Percentiles rank a stretch among this genome's conserved stretches.
Evolutionary conservation across 306 rosid genomes (phyloP).

Genomic region (Carpinus viminea): DNA sequence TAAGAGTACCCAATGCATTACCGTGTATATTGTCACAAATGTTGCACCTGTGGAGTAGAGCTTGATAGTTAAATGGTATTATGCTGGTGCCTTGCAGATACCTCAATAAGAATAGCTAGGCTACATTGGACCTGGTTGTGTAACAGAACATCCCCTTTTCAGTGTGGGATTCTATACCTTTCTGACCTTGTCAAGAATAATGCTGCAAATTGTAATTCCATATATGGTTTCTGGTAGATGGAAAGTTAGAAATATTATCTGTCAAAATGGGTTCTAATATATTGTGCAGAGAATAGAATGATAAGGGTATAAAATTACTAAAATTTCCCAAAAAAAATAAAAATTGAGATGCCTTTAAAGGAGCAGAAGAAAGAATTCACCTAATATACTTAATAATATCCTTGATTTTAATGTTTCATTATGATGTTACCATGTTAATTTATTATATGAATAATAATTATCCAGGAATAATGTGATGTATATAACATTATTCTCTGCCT

Average conservation of each 20-base stretch:
- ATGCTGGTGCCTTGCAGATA: not conserved
- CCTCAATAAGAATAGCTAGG: not conserved
- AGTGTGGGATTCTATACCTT: not conserved
- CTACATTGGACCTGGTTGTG: not conserved
- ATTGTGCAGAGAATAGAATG: not conserved
- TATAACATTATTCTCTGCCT: not conserved
- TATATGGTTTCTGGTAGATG: not conserved
- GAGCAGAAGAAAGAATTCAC: not conserved
- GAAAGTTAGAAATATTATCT: not conserved
- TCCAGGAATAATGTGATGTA: not conserved
- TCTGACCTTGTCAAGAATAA: not conserved
- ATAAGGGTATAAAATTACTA: not conserved
- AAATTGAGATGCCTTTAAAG: not conserved
- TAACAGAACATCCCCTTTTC: not conserved
- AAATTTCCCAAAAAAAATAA: no score
- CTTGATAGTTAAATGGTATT: not conserved
- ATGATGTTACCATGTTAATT: not conserved
- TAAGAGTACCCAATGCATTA: not conserved
- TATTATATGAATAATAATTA: not conserved
- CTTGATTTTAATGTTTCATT: not conserved
- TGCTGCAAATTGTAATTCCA: not conserved
- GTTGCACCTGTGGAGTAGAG: not conserved
- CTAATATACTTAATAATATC: not conserved
- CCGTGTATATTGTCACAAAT: not conserved
- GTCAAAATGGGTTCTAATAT: not conserved